Evolutionary conservation across 805 yeast species (phyloP).

Genomic region (Maudiozyma barnettii): DNA sequence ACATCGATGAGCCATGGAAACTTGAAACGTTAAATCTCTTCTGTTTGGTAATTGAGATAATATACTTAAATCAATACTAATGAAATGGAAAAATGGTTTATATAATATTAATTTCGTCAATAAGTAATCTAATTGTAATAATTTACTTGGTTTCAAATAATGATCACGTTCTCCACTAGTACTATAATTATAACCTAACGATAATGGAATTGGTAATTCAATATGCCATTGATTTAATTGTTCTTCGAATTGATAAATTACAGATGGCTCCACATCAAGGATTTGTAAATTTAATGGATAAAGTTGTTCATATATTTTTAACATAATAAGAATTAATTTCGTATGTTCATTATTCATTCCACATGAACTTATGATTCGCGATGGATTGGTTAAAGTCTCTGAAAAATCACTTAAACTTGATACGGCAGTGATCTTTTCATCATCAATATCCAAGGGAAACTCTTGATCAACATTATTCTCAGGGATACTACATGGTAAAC

Average conservation of each 20-base stretch:
- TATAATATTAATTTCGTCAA: conserved; percentile 75
- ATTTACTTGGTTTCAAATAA: conserved; percentile 64
- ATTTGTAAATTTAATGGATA: conserved; percentile 4
- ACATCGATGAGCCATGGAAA: conserved; percentile 72
- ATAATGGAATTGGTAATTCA: conserved; percentile 57
- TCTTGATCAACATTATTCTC: conserved; percentile 83
- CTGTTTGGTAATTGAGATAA: conserved; percentile 22
- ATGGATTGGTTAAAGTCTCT: background rate
- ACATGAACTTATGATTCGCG: conserved; percentile 43
- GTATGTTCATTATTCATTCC: conserved; percentile 85
- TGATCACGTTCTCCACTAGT: conserved; percentile 25
- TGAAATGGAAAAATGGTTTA: conserved; percentile 79
- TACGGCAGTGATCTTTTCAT: conserved; percentile 63
- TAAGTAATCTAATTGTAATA: conserved; percentile 59
- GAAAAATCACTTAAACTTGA: background rate
- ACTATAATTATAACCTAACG: conserved; percentile 47
- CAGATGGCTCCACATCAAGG: conserved; percentile 6
- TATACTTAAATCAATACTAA: conserved; percentile 2
- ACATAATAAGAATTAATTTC: conserved; percentile 53
- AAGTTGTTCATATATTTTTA: conserved; percentile 10
- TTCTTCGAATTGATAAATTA: conserved; percentile 53
- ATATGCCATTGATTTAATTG: conserved; percentile 67
- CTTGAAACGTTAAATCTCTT: conserved; percentile 39
- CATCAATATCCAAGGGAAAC: conserved; percentile 75
- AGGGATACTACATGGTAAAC: conserved; percentile 67